Base-by-base conservation (phyloP, 768 basidiomycete genomes). In the Glaciozyma antarctica region DNA sequence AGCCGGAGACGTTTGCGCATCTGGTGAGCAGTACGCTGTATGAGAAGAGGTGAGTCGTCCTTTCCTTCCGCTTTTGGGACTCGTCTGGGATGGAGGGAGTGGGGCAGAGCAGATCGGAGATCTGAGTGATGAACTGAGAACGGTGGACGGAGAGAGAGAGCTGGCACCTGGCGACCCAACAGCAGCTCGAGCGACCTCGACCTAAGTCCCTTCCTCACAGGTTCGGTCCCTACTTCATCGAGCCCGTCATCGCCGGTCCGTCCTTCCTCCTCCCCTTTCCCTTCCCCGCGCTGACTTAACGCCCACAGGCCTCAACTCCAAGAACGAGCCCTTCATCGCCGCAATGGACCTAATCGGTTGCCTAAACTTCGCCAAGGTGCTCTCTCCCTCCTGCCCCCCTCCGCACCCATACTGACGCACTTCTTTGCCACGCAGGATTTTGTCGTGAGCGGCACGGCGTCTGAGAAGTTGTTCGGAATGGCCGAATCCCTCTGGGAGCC, bases 401-500 rank as follows among this genome's bases (percentile, higher is more conserved):
- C 17, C 52, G 3, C 2, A 30, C 51, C 22, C 22, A 10, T 51
- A 30, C 56, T 17, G 7, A 44, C 43, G 30, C 21, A 3, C 19
- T 1, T 1, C n/a, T 1, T 15, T 10, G 1, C n/a, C 43, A 4
- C n/a, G 3, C 53, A 79, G 71, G 95, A 98, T 77, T 99, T 99
- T 72, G 90, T 93, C 64, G 95, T 97, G 16, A 85, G 90, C 13
- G 95, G 95, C 43, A 91, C 91, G 1, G 94, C 95, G 26, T 86
- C 86, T 73, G 81, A 85, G 67, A 97, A 97, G 79, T 78, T 99
- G 69, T 95, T 86, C 73, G 95, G 95, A 86, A 86, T 94, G 60
- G 95, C 95, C 49, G 95, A 99, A 77, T 91, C 92, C 4, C 82
- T 99, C 38, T 99, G 95, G 95, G 95, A 99, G 78, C 92, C 94